These are phyloP conservation scores for Trichoderma cornu-damae DNA, from an alignment of 2,329 filamentous ascomycete genomes.

Conservation along the genomic window DNA sequence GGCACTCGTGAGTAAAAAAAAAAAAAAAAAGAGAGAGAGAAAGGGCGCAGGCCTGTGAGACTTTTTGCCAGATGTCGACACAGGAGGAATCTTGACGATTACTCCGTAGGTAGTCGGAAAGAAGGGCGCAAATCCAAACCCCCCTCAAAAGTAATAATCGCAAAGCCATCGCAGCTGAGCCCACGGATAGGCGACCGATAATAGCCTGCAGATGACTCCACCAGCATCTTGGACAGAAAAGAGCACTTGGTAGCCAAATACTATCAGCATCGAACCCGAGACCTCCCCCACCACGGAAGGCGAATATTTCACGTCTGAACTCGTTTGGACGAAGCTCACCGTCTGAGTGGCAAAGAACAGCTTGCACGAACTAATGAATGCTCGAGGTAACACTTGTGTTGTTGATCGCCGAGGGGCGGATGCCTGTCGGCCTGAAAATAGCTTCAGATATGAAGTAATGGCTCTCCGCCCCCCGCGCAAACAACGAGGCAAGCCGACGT, in stretches of 20 bases:
- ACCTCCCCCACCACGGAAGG: not conserved
- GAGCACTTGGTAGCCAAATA: not conserved
- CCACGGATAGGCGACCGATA: not conserved
- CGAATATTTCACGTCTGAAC: not conserved
- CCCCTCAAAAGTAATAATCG: not conserved
- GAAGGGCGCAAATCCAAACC: too few relatives aligned
- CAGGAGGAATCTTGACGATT: not conserved
- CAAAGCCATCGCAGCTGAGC: not conserved
- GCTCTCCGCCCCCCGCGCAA: not conserved
- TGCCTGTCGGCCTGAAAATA: constrained; percentile 6
- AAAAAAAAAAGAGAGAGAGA: not conserved
- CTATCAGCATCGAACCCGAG: not conserved
- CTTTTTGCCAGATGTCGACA: not conserved
- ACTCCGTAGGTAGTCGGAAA: not conserved
- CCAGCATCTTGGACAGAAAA: not conserved
- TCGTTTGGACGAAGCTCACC: not conserved
- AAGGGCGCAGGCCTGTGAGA: not conserved
- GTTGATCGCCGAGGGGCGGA: not conserved
- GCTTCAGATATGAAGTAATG: not conserved
- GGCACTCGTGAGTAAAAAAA: not conserved
- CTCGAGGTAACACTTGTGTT: not conserved
- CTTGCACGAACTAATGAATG: not conserved
- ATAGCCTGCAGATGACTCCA: constrained; percentile 8
- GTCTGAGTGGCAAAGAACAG: constrained; percentile 2
- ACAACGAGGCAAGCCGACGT: constrained; percentile 10